Conservation (phyloP, 306 rosid species). For the Carpinus fangiana region DNA sequence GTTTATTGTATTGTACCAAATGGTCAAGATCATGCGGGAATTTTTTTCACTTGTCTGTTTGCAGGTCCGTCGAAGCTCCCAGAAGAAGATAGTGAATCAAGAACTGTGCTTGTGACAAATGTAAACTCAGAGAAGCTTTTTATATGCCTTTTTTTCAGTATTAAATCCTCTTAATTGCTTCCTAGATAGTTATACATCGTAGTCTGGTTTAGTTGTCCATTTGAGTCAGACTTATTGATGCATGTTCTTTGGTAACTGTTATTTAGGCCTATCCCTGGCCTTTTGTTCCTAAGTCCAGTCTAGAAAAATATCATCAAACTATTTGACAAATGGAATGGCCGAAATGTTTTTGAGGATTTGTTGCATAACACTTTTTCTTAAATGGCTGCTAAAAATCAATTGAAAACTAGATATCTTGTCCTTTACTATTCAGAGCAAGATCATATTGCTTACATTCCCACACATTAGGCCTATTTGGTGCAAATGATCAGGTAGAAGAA, state of each 20-base stretch:
- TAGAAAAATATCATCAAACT: neutral
- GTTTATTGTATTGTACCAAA: neutral
- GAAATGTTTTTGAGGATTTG: neutral
- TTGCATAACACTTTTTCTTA: neutral
- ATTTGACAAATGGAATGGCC: neutral
- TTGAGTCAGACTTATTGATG: neutral
- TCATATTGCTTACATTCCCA: neutral
- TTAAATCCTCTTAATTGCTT: neutral
- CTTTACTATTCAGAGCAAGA: neutral
- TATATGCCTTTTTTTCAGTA: neutral
- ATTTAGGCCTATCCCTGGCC: neutral
- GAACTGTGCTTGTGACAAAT: constrained; percentile 37
- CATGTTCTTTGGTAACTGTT: neutral
- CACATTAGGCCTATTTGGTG: neutral
- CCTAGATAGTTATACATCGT: neutral
- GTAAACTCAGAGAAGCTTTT: constrained; percentile 15
- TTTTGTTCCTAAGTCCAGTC: neutral
- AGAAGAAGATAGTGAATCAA: constrained; percentile 20
- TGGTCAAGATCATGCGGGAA: neutral
- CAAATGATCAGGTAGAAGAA: neutral
- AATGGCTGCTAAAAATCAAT: neutral
- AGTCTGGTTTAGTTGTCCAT: neutral
- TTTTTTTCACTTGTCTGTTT: constrained; percentile 11
- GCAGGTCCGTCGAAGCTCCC: constrained; percentile 22
- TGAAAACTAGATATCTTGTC: neutral